Evolutionary conservation across 306 rosid genomes (phyloP), one percentile per base, ranked within the genome.

Genomic region (Fagus sylvatica): DNA sequence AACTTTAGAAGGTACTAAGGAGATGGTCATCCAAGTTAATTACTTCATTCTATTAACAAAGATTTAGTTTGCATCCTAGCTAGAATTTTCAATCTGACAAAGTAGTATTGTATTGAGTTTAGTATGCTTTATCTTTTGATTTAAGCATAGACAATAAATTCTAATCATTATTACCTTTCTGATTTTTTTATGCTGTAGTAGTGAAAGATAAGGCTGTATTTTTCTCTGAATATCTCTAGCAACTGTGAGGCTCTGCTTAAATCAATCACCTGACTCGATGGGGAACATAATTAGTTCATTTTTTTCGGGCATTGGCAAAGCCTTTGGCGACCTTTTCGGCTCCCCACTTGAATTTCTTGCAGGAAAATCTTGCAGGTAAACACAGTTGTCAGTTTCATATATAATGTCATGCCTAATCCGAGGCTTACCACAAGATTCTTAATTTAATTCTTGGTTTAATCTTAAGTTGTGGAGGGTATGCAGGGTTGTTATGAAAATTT

Each of bases 281-380:
- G 96, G 93, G 65, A 85, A 86, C 66, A 65, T 89, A 51, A 70
- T 88, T 60, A 83, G 86, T 37, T 87, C 91, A 0, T 73, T 89
- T 74, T 86, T 83, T 72, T 87, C 93, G 0, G 90, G 91, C 6
- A 46, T 89, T 0, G 92, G 82, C 70, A 34, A 87, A 1, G 80
- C 32, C 60, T 3, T 91, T 66, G 88, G 91, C 60, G 81, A 88
- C 11, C 40, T 82, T 17, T 86, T 91, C 19, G 83, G 69, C 79
- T 83, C 88, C 67, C 90, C 97, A 8, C 16, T 88, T 64, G 92
- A 86, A 53, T 91, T 88, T 70, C 82, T 91, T 19, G 81, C 92
- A 1, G 97, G 93, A 66, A 91, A 89, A 42, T 89, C 93, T 70
- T 89, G 96, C 83, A 87, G 91, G 97, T 91, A 77, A 75, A 53